Percentiles rank a stretch among this genome's conserved stretches.
phyloP scores from a whole-genome alignment of 768 basidiomycete species.

The Tricholomella constricta region DNA sequence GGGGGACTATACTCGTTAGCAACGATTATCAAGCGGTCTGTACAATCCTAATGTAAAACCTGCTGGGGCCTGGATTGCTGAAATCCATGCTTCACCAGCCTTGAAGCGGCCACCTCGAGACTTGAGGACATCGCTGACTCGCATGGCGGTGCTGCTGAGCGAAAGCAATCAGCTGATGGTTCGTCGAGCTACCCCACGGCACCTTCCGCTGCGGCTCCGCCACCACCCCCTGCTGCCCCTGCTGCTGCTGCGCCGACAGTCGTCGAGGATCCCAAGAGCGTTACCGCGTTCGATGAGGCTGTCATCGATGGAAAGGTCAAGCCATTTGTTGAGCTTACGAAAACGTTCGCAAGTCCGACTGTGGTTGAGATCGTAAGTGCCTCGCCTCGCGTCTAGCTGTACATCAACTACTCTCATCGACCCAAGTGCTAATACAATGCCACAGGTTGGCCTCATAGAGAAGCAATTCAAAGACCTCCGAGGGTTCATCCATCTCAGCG shows the following conservation, averaged over 20 bases:
- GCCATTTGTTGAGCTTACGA: conserved; percentile 73
- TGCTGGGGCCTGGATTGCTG: conserved; percentile 9
- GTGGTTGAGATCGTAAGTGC: conserved; percentile 76
- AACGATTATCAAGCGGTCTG: conserved; percentile 82
- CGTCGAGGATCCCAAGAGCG: conserved; percentile 52
- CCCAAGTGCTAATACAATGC: not conserved
- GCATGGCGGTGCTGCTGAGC: conserved; percentile 21
- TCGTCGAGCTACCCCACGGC: conserved; percentile 15
- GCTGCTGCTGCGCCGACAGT: conserved; percentile 34
- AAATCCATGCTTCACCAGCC: conserved; percentile 41
- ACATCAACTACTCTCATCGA: not conserved
- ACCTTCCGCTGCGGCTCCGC: conserved; percentile 29
- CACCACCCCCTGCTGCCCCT: conserved; percentile 32
- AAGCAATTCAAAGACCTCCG: conserved; percentile 69
- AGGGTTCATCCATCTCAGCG: conserved; percentile 65
- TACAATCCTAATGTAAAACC: not conserved
- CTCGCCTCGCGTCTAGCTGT: not conserved
- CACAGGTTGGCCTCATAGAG: conserved; percentile 68
- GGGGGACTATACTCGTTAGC: conserved; percentile 72
- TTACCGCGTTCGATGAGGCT: conserved; percentile 72
- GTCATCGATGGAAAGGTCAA: conserved; percentile 75
- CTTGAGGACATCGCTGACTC: conserved; percentile 85
- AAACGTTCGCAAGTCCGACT: conserved; percentile 63
- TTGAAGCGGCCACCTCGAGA: conserved; percentile 91
- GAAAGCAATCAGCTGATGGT: conserved; percentile 14